A percentile compares a stretch with the other conserved stretches of the same genome.
Conservation (phyloP, 1,284 basidiomycete genomes). For the Polyporus tsugae region DNA sequence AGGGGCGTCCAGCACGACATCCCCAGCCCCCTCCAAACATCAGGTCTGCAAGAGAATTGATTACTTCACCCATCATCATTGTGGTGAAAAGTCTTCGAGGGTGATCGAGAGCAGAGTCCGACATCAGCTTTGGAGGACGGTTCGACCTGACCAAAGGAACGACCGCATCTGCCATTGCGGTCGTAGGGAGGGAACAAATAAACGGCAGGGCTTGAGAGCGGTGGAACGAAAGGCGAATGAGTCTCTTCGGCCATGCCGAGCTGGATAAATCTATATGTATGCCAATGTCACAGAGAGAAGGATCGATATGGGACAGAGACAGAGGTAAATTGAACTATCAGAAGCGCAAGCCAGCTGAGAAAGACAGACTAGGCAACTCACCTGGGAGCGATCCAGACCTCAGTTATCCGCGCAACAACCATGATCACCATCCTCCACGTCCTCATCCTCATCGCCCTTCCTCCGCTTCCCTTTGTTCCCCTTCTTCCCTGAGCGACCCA, state of each 20-base stretch:
- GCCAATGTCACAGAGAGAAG: neutral
- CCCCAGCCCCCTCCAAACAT: neutral
- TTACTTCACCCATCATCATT: neutral
- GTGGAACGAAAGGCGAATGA: no score
- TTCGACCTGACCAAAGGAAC: neutral
- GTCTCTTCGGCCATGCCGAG: no score
- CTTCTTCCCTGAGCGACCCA: slow-evolving; percentile 24
- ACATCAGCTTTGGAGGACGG: neutral
- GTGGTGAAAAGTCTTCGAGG: neutral
- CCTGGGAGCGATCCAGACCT: no score
- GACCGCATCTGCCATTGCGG: neutral
- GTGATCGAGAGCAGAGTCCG: neutral
- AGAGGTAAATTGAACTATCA: no score
- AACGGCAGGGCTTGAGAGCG: no score
- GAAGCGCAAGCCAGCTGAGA: no score
- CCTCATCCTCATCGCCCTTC: slow-evolving; percentile 30
- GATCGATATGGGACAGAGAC: no score
- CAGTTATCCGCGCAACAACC: slow-evolving; percentile 20
- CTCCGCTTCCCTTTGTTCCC: slow-evolving; percentile 28
- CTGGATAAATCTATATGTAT: neutral
- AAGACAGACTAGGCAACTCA: no score
- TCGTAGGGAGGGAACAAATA: neutral
- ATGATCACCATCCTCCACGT: slow-evolving; percentile 32
- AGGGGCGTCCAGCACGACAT: neutral
- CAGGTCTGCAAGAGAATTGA: neutral